A percentile compares a stretch with the other conserved stretches of the same genome.
Evolutionary conservation across 768 basidiomycete species (phyloP).

Genomic region (Phanerochaete sordida): DNA sequence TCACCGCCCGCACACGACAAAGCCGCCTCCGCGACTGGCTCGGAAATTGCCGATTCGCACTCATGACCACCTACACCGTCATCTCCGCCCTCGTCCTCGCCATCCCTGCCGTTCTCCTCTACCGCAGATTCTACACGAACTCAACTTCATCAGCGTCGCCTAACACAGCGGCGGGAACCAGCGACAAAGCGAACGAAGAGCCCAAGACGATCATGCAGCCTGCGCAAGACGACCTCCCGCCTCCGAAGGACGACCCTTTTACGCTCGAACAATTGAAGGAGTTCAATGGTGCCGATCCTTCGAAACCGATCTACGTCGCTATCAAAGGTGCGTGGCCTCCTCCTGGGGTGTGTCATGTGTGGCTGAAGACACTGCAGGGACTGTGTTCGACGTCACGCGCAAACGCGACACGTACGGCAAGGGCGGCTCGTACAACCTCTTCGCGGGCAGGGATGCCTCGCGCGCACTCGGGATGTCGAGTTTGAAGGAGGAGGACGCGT

Average conservation of each 20-base stretch:
- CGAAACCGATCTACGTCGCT: constrained; percentile 81
- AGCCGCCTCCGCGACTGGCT: not conserved
- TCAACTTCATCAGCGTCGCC: constrained; percentile 5
- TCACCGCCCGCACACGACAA: not conserved
- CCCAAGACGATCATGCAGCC: constrained; percentile 72
- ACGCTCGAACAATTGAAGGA: constrained; percentile 62
- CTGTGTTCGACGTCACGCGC: constrained; percentile 83
- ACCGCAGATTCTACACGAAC: constrained; percentile 16
- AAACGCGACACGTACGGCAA: constrained; percentile 89
- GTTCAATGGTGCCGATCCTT: constrained; percentile 65
- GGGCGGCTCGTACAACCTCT: constrained; percentile 75
- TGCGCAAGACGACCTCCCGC: constrained; percentile 51
- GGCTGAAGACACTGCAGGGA: constrained; percentile 43
- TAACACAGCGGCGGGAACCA: constrained; percentile 10
- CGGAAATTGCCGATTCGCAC: constrained; percentile 5
- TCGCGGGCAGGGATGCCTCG: constrained; percentile 94
- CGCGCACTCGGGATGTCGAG: constrained; percentile 88
- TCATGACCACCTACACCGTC: constrained; percentile 17
- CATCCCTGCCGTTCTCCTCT: constrained; percentile 28
- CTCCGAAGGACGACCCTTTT: constrained; percentile 78
- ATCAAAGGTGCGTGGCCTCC: constrained; percentile 68
- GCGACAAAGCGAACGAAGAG: constrained; percentile 25
- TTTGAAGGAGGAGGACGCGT: constrained; percentile 79
- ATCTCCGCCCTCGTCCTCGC: constrained; percentile 28
- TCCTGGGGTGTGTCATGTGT: not conserved